phyloP scores from a whole-genome alignment of 1,284 basidiomycete species.

The Wolfiporia cocos region DNA sequence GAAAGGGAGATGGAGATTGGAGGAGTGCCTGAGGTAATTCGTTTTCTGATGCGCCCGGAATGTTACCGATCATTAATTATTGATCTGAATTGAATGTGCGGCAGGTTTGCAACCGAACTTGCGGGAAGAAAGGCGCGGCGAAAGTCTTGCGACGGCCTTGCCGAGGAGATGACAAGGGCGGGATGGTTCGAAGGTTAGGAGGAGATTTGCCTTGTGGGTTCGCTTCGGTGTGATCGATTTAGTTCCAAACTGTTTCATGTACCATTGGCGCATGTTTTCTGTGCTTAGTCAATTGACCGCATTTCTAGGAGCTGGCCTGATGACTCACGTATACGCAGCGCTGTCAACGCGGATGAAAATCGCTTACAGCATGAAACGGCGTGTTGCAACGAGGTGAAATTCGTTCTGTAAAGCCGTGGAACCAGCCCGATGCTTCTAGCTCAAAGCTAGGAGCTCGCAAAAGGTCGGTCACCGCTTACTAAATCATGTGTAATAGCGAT shows the following conservation, averaged over 20 bases:
- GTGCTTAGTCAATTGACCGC: too few species aligned
- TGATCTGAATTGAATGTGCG: not conserved
- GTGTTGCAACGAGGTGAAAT: too few species aligned
- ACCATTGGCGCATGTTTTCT: too few species aligned
- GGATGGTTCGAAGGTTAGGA: slow-evolving; percentile 59
- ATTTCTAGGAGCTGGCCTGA: too few species aligned
- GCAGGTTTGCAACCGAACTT: slow-evolving; percentile 71
- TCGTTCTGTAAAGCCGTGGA: too few species aligned
- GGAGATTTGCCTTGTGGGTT: slow-evolving; percentile 1
- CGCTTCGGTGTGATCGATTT: not conserved
- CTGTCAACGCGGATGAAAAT: too few species aligned
- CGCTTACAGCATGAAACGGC: too few species aligned
- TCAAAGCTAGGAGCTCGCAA: too few species aligned
- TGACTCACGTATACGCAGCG: too few species aligned
- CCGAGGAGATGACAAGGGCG: slow-evolving; percentile 62
- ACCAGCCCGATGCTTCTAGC: too few species aligned
- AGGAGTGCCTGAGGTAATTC: slow-evolving; percentile 68
- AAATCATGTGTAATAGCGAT: too few species aligned
- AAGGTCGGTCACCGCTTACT: too few species aligned
- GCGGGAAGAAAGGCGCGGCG: slow-evolving; percentile 62
- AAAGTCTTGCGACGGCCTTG: slow-evolving; percentile 56
- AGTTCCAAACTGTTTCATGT: not conserved
- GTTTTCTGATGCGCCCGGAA: not conserved
- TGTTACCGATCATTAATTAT: not conserved
- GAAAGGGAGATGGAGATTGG: slow-evolving; percentile 56